Evolutionary conservation across 371 early-diverging fungal species (phyloP), one percentile per base, ranked within the genome.

Genomic region (Homolaphlyctis polyrhiza): DNA sequence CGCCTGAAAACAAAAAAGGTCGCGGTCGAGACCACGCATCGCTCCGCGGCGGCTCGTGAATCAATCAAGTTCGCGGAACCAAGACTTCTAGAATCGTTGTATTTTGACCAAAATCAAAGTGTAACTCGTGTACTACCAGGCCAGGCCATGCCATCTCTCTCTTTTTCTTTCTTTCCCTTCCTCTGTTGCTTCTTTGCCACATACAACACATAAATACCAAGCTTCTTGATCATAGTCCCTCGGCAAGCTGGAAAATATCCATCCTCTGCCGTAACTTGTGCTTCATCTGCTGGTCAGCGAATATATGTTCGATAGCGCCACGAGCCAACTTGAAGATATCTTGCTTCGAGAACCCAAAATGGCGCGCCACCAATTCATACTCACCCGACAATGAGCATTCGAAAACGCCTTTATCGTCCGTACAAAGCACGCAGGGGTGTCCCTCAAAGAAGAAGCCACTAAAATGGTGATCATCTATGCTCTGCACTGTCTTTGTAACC

Each of bases 401-500:
- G 23, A 65, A 48, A n/a, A 67, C 52, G 36, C 68, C 66, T 5
- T 34, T 51, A 55, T 68, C 68, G 36, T 68, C 68, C 25, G 68
- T 68, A 63, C 87, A 87, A 36, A 85, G 70, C 27, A 77, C 70
- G 62, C 80, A 83, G 0, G 86, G 82, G 51, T 84, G 84, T 3
- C 65, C 66, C 28, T 71, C 74, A 4, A 59, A 33, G n/a, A 81
- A 67, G 0, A 78, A 69, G 3, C 80, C 81, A 55, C 72, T 76
- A 51, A 87, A 57, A 62, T 85, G 87, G 64, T 88, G 88, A 5
- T 75, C 76, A 39, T 77, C 75, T 63, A 71, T 76, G 25, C 67
- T 61, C 0, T 66, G 48, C 0, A 82, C 84, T 0, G 87, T 86
- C 54, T 83, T 81, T 60, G 83, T 75, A 8, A 85, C 43, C 0